These are phyloP conservation scores for Pyrenochaeta sp. DNA, from an alignment of 2,329 filamentous ascomycete genomes.

Conservation along the genomic window DNA sequence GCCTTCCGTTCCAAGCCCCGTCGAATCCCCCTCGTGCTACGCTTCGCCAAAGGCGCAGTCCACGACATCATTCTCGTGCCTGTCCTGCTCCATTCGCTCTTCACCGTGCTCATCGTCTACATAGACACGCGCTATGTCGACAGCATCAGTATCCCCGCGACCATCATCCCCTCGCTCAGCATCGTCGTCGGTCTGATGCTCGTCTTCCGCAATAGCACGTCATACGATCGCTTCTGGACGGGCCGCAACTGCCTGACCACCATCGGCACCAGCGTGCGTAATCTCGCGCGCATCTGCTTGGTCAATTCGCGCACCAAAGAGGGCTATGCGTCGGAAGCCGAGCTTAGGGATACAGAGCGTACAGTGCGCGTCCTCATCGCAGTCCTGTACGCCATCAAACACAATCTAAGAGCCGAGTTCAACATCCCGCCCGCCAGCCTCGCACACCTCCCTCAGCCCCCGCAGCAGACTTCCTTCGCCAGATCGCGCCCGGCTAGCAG, in stretches of 20 bases:
- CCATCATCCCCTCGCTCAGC: conserved; percentile 68
- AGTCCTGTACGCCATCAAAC: conserved; percentile 69
- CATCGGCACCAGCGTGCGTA: conserved; percentile 65
- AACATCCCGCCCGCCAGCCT: conserved; percentile 50
- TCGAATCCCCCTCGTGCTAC: conserved; percentile 69
- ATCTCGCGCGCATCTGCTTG: conserved; percentile 64
- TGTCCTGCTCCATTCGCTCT: conserved; percentile 64
- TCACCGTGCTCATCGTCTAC: conserved; percentile 66
- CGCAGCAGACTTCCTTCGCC: conserved; percentile 21
- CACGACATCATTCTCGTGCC: conserved; percentile 65
- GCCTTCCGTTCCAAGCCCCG: conserved; percentile 56
- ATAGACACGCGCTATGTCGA: conserved; percentile 60
- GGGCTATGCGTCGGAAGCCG: conserved; percentile 37
- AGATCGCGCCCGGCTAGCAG: conserved; percentile 26
- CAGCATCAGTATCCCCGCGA: conserved; percentile 63
- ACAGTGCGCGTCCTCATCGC: conserved; percentile 66
- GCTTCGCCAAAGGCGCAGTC: conserved; percentile 70
- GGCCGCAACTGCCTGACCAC: conserved; percentile 64
- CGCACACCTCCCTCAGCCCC: conserved; percentile 22
- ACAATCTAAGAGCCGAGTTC: conserved; percentile 69
- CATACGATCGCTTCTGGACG: conserved; percentile 71
- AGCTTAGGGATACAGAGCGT: conserved; percentile 65
- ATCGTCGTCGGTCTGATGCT: conserved; percentile 74
- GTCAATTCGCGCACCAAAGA: conserved; percentile 52
- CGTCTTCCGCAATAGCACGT: conserved; percentile 70